Evolutionary conservation across 2,329 filamentous ascomycete species (phyloP), one percentile per base, ranked within the genome.

Genomic region (Acrodontium crateriforme): DNA sequence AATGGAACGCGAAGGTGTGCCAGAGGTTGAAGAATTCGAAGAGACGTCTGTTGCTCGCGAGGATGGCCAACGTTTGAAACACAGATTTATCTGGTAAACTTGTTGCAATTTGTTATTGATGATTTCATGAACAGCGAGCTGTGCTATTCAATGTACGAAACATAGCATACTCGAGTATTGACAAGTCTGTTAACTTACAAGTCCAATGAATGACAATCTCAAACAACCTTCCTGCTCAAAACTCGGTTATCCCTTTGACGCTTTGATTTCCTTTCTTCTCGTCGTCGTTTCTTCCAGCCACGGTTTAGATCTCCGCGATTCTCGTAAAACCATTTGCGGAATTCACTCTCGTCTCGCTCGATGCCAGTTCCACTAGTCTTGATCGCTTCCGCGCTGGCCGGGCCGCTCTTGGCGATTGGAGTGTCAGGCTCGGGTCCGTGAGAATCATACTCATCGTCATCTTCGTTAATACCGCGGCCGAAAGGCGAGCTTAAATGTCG

Each of bases 261-360:
- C 46, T 69, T 64, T 34, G 66, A 60, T 55, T 76, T 76, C 34
- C 68, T 58, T 25, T 64, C 67, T 36, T 74, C 71, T 29, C 71
- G 54, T 34, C 69, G 55, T 37, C 67, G 54, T 52, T 64, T 69
- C 52, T 65, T 65, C 62, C 62, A 66, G 24, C 55, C 55, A 2
- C 60, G 42, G 32, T 65, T 65, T 25, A 58, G 47, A 27, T 62
- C 58, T 4, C 61, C 62, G 3, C 62, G 46, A 25, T 63, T 55
- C 37, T 64, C 60, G 48, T 58, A 76, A 45, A 76, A 76, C 62
- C 67, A 71, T 44, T 73, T 70, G 5, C 60, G 52, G 41, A 74
- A 75, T 18, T 71, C 69, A 29, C 64, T 70, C 35, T 74, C 65
- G 5, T 55, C 52, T 40, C 17, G 14, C 28, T 37, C 30, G 11